These are phyloP conservation scores for Phytophthora parvispora DNA, from an alignment of 352 stramenopile species.

Conservation along the genomic window DNA sequence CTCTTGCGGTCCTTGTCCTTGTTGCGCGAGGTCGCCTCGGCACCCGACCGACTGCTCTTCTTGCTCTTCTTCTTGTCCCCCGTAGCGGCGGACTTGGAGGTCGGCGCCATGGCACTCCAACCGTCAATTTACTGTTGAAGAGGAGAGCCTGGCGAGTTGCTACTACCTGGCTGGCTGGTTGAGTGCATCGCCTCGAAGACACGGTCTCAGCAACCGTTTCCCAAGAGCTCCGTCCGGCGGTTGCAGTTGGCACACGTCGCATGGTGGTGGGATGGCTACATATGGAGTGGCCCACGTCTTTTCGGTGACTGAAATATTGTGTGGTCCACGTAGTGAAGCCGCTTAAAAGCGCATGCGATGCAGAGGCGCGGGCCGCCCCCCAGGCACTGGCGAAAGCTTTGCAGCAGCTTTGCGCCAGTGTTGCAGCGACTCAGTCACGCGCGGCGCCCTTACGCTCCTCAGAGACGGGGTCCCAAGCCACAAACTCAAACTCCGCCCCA, in stretches of 20 bases:
- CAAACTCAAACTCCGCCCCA: neutral
- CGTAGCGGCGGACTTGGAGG: conserved; percentile 14
- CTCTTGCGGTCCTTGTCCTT: conserved; percentile 42
- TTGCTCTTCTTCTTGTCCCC: conserved; percentile 35
- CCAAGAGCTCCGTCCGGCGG: too few species aligned
- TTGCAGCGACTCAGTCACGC: neutral
- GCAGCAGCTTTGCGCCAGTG: neutral
- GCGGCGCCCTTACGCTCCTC: neutral
- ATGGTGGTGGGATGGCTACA: too few species aligned
- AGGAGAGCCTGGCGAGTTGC: too few species aligned
- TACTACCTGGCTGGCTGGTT: too few species aligned
- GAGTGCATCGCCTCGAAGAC: too few species aligned
- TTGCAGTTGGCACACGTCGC: too few species aligned
- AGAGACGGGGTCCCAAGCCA: neutral
- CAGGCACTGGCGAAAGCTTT: conserved; percentile 2
- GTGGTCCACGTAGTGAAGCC: neutral
- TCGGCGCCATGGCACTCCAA: conserved; percentile 12
- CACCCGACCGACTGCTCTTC: conserved; percentile 26
- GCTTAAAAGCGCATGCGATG: neutral
- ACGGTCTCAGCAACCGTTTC: too few species aligned
- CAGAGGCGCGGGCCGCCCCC: neutral
- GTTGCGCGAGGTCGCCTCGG: conserved; percentile 18
- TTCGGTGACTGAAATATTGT: too few species aligned
- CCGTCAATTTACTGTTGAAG: too few species aligned
- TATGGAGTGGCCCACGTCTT: too few species aligned